Conservation (phyloP, 1,284 basidiomycete genomes). For the Leucoagaricus sp. region DNA sequence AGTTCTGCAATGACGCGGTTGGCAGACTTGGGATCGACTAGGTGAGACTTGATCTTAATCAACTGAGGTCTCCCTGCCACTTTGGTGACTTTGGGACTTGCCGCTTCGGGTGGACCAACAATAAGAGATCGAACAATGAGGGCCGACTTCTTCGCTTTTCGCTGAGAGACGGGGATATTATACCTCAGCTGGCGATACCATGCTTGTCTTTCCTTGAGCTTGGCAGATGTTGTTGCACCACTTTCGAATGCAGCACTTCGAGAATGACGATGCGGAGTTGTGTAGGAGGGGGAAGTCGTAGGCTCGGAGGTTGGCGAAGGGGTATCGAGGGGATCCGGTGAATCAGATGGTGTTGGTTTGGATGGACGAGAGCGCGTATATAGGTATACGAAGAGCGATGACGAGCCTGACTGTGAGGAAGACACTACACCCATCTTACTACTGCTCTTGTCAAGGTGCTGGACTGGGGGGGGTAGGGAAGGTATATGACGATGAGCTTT, state of each 20-base stretch:
- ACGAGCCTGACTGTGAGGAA: constrained; percentile 1
- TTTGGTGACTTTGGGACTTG: constrained; percentile 39
- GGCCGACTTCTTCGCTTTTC: constrained; percentile 65
- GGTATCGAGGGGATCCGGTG: background rate
- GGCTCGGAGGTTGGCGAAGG: background rate
- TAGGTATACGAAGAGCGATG: background rate
- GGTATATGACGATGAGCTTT: background rate
- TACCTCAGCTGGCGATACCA: constrained; percentile 2
- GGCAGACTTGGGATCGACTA: constrained; percentile 65
- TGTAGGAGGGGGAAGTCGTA: background rate
- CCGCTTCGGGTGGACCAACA: constrained; percentile 48
- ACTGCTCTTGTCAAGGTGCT: background rate
- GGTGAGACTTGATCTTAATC: constrained; percentile 69
- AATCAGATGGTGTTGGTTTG: background rate
- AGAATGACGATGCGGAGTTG: background rate
- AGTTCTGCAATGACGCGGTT: constrained; percentile 71
- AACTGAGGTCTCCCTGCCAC: constrained; percentile 50
- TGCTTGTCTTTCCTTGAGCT: constrained; percentile 6
- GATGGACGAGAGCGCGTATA: background rate
- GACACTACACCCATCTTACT: background rate
- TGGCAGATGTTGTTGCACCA: background rate
- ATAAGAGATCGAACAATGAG: constrained; percentile 66
- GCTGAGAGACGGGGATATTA: constrained; percentile 39
- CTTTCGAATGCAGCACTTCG: background rate
- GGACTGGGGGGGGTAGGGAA: background rate